Evolutionary conservation across 192 early-diverging fungal genomes (phyloP), one percentile per base, ranked within the genome.

Genomic region (Haplosporangium gracile): DNA sequence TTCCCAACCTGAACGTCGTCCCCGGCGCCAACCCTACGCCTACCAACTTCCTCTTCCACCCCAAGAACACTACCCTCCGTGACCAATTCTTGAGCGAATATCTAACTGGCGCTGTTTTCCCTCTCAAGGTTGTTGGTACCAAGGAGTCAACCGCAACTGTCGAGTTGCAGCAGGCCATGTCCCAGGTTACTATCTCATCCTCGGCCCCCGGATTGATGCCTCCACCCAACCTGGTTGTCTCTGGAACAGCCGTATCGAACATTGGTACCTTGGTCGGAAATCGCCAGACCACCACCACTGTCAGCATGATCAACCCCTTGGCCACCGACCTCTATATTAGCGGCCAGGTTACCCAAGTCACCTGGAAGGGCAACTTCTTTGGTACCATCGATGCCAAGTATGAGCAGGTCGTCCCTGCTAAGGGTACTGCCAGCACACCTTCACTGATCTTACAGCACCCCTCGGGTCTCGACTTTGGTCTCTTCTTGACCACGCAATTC

Each of bases 1-100:
- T 85, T 34, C 83, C 83, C 39, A 68, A 43, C 70, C 29, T 85
- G 78, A 80, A 80, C 34, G 47, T 85, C n/a, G 83, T 76, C 20
- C 83, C 83, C 26, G 83, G 83, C 16, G 34, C 74, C 43, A 85
- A 85, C 70, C 78, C 83, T 13, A 85, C 78, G 4, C 9, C 83
- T 6, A 80, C 83, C 20, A 78, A 85, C 38, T 85, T 85, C 63
- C 70, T 80, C 26, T 85, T 85, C 78, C 83, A 80, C 70, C 83
- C 83, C 26, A 77, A 43, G 49, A 85, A 85, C 69, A 45, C 32
- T 22, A 85, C 83, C 29, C 78, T 85, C 32, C 83, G 83, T 68
- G 83, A 85, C 39, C 39, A 72, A 29, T 85, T 85, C 75, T 68
- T 85, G 78, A 77, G 74, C 70, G 38, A 76, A 38, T 85, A 85